A percentile compares a stretch with the other conserved stretches of the same genome.
phyloP scores from a whole-genome alignment of 2,329 filamentous ascomycete genomes.

The Malbranchea zuffiana region DNA sequence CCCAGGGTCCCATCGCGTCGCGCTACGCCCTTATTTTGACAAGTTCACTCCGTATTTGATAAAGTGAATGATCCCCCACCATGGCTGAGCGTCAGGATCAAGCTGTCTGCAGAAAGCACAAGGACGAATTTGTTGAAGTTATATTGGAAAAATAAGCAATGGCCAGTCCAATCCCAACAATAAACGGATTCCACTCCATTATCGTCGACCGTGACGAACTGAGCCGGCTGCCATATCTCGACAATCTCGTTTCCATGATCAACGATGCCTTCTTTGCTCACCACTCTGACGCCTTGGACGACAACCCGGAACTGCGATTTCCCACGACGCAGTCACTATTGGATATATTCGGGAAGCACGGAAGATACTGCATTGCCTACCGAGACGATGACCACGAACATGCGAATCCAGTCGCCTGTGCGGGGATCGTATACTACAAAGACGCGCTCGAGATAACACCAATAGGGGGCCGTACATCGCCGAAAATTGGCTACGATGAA shows the following conservation, averaged over 20 bases:
- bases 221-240: slow-evolving; percentile 8
- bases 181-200: slow-evolving; percentile 8
- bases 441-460: slow-evolving; percentile 3
- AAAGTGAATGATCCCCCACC: no score
- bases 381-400: slow-evolving; percentile 3
- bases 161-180: no score
- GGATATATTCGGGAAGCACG: slow-evolving; percentile 6
- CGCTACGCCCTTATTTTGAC: no score
- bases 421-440: slow-evolving; percentile 12
- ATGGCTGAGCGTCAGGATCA: no score
- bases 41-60: no score
- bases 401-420: slow-evolving; percentile 8
- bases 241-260: slow-evolving; percentile 5
- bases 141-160: no score
- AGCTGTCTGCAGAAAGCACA: no score
- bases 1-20: no score
- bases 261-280: slow-evolving; percentile 11
- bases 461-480: not conserved
- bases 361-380: slow-evolving; percentile 10
- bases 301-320: not conserved
- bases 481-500: slow-evolving; percentile 3
- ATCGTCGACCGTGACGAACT: slow-evolving; percentile 9
- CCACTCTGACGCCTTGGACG: no score
- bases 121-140: no score
- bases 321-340: slow-evolving; percentile 1